Evolutionary conservation across 169 alveolate genomes (phyloP), one percentile per base, ranked within the genome.

Genomic region (Cardiosporidium cionae): DNA sequence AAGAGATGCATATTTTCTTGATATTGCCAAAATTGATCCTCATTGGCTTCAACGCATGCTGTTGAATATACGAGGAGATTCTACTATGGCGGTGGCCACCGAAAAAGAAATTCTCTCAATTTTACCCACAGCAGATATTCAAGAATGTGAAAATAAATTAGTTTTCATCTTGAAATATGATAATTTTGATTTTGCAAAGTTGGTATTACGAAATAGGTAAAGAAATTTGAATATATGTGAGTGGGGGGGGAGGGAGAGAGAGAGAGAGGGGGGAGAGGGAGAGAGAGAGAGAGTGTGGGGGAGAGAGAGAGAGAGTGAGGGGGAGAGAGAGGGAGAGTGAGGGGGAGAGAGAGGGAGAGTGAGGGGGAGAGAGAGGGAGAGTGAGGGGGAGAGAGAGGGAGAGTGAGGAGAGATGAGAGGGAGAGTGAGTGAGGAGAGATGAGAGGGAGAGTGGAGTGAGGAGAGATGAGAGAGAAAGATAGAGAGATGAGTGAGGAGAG

Each of bases 1-100:
- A 35, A 81, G 82, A 9, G 93, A 90, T 22, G 79, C 78, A 32
- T 84, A 85, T 66, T 52, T 82, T 33, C 84, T 91, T 28, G 92
- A 83, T 52, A 87, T 92, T 63, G 79, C 89, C 74, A 84, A 87
- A 70, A 90, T 94, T 29, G 98, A 95, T 81, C 92, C 97, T 7
- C 96, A 92, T 79, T 96, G 99, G 99, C 88, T 96, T 72, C 97
- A 96, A 84, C 85, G 97, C 36, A 96, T 94, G 79, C 84, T 96
- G 32, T 86, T 86, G 68, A 77, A 85, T 68, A 80, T 91, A 22
- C 91, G 83, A 77, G 78, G 82, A 37, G 97, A 89, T 65, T 87
- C 94, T 6, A 84, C 87, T 28, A 32, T 81, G 52, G 90, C 95
- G 9, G 85, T 91, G 37, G 95, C 92, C 27, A 84, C 95, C 3